Conservation (phyloP, 2,329 filamentous ascomycete genomes). For the Penicillium sp. region DNA sequence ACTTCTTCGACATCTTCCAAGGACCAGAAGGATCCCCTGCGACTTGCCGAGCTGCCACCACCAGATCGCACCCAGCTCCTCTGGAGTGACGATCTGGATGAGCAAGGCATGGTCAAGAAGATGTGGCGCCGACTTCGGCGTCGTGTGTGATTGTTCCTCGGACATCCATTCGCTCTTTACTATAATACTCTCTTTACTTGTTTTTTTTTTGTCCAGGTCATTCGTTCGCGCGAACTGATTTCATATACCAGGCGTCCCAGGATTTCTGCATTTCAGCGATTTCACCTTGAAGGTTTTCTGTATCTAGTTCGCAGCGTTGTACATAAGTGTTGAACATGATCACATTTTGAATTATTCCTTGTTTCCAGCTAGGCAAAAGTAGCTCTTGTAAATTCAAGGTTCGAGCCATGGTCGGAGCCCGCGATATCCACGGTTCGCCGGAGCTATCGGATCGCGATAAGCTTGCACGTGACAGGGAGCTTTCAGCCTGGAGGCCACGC, state of each 20-base stretch:
- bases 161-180: neutral
- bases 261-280: neutral
- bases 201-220: neutral
- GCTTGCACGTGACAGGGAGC: constrained; percentile 34
- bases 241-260: constrained; percentile 2
- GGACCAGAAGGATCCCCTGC: constrained; percentile 57
- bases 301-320: neutral
- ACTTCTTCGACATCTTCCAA: constrained; percentile 60
- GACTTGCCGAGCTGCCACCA: constrained; percentile 55
- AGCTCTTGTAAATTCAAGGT: neutral
- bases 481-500: constrained; percentile 32
- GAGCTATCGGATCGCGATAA: constrained; percentile 19
- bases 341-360: too few relatives aligned
- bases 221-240: constrained; percentile 5
- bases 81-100: constrained; percentile 47
- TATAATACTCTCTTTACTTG: neutral
- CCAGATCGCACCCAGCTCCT: constrained; percentile 45
- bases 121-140: constrained; percentile 47
- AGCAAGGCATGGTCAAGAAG: constrained; percentile 44
- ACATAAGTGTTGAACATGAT: neutral
- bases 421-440: constrained; percentile 6
- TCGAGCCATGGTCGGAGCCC: neutral
- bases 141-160: constrained; percentile 16
- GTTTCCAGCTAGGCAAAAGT: neutral
- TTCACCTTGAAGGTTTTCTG: neutral